Conservation (phyloP, 2,329 filamentous ascomycete species). For the Xylaria sp. region DNA sequence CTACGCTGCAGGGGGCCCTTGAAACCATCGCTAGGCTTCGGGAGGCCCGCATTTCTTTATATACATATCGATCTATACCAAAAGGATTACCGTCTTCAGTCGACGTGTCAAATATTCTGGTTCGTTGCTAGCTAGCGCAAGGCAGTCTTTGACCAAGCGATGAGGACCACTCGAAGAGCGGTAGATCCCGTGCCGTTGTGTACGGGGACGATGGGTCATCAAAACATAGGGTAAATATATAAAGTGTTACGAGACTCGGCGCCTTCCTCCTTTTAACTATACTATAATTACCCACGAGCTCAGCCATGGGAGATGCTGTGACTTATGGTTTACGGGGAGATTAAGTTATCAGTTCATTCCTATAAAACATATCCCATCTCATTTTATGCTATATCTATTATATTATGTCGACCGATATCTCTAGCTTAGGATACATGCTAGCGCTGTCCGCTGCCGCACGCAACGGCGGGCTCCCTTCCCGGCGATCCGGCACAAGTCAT, state of each 20-base stretch:
- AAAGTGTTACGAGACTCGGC: neutral
- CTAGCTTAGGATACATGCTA: neutral
- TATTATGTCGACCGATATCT: neutral
- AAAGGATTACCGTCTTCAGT: neutral
- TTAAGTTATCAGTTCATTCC: neutral
- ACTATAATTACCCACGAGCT: neutral
- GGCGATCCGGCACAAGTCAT: neutral
- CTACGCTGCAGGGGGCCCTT: neutral
- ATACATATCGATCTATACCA: neutral
- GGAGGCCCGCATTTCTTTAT: neutral
- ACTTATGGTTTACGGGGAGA: neutral
- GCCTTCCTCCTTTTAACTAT: neutral
- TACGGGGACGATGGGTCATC: too few relatives aligned
- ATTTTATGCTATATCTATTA: neutral
- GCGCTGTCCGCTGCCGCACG: neutral
- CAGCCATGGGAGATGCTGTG: neutral
- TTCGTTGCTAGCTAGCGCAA: too few relatives aligned
- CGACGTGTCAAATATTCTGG: neutral
- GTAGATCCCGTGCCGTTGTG: too few relatives aligned
- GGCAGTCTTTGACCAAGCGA: too few relatives aligned
- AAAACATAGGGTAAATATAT: neutral
- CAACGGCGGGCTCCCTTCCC: neutral
- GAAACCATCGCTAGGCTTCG: neutral
- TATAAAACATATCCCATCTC: neutral
- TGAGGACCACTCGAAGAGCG: too few relatives aligned